A percentile compares a stretch with the other conserved stretches of the same genome.
These are phyloP conservation scores for Bipolaris bicolor DNA, from an alignment of 2,329 filamentous ascomycete species.

Conservation along the genomic window DNA sequence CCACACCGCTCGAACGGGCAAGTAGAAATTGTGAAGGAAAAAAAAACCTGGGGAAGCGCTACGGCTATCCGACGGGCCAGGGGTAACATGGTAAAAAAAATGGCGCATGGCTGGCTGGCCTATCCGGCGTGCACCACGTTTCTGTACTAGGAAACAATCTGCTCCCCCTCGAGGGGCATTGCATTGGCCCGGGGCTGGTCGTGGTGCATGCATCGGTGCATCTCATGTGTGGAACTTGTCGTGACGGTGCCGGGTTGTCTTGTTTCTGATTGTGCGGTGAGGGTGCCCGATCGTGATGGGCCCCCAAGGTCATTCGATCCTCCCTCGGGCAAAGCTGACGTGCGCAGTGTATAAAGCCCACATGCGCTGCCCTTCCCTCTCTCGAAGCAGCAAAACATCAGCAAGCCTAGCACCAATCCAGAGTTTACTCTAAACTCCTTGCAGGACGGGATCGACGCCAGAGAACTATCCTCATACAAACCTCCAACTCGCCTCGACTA, in stretches of 20 bases:
- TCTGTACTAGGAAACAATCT: constrained; percentile 33
- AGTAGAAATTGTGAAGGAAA: constrained; percentile 17
- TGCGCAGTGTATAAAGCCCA: constrained; percentile 37
- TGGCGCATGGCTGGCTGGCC: constrained; percentile 28
- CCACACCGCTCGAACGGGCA: constrained; percentile 31
- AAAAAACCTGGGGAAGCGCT: constrained; percentile 31
- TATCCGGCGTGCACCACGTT: constrained; percentile 28
- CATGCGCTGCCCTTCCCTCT: constrained; percentile 33
- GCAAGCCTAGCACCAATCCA: constrained; percentile 28
- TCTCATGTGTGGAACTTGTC: constrained; percentile 36
- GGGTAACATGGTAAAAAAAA: constrained; percentile 19
- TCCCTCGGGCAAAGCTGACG: neutral
- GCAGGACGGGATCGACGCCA: constrained; percentile 38
- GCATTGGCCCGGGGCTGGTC: constrained; percentile 35
- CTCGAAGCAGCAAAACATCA: constrained; percentile 37
- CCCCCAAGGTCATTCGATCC: constrained; percentile 18
- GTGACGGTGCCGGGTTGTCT: constrained; percentile 36
- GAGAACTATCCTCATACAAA: constrained; percentile 42
- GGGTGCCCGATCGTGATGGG: constrained; percentile 27
- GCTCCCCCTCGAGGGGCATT: constrained; percentile 34
- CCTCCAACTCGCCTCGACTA: constrained; percentile 27
- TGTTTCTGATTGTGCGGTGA: constrained; percentile 43
- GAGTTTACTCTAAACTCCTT: constrained; percentile 27
- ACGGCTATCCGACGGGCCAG: constrained; percentile 15
- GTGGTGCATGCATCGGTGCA: constrained; percentile 42